Percentiles rank a stretch among this genome's conserved stretches.
phyloP scores from a whole-genome alignment of 164 flowering plant species.

The Buxus sempervirens region DNA sequence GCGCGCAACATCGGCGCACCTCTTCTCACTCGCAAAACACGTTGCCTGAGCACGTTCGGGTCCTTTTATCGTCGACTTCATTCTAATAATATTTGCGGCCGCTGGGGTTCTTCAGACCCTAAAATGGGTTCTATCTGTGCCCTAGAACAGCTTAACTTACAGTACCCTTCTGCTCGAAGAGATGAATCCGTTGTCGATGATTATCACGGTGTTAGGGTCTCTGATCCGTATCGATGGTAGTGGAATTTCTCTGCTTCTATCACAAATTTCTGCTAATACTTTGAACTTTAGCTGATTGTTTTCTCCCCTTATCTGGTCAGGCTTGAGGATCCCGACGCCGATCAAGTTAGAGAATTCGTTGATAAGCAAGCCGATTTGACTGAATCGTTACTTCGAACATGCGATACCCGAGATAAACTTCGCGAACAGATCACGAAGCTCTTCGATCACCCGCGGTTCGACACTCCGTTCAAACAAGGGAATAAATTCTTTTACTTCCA shows the following conservation, averaged over 20 bases:
- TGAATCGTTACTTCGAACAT: constrained; percentile 50
- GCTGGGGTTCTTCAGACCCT: neutral
- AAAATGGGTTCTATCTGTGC: constrained; percentile 48
- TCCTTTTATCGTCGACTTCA: neutral
- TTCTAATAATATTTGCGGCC: neutral
- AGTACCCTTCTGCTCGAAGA: constrained; percentile 64
- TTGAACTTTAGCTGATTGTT: neutral
- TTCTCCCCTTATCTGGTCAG: constrained; percentile 25
- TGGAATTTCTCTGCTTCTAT: neutral
- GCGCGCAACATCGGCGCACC: constrained; percentile 2
- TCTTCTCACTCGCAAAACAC: constrained; percentile 1
- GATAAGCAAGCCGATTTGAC: constrained; percentile 70
- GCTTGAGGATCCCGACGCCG: constrained; percentile 95
- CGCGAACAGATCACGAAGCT: constrained; percentile 54
- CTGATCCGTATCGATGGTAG: constrained; percentile 95
- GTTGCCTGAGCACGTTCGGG: neutral
- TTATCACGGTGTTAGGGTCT: constrained; percentile 60
- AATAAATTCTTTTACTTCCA: constrained; percentile 88
- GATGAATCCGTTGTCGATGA: constrained; percentile 77
- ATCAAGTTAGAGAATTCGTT: constrained; percentile 90
- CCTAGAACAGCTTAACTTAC: constrained; percentile 18
- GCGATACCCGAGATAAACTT: constrained; percentile 76
- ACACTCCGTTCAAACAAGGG: constrained; percentile 64
- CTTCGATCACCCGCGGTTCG: constrained; percentile 76
- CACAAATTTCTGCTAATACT: neutral